A percentile compares a stretch with the other conserved stretches of the same genome.
These are phyloP conservation scores for Termitomyces sp. DNA, from an alignment of 768 basidiomycete genomes.

Conservation along the genomic window DNA sequence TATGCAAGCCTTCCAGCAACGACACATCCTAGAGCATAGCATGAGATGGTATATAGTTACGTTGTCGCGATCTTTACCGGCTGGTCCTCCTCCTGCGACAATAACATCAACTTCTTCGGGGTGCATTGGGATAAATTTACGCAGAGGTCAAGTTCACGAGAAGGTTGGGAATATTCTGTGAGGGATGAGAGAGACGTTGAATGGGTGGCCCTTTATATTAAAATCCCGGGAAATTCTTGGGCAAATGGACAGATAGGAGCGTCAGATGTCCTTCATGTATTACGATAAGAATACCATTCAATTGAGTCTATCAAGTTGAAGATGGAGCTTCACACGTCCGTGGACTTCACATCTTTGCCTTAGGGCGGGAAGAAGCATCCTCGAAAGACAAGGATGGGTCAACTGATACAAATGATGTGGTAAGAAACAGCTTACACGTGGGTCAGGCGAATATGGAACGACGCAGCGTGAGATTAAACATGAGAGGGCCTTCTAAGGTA, in stretches of 20 bases:
- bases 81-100: constrained; percentile 66
- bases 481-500: neutral
- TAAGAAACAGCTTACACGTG: neutral
- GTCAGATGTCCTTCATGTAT: neutral
- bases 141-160: neutral
- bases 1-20: constrained; percentile 68
- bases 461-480: neutral
- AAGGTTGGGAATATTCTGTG: neutral
- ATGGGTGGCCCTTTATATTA: neutral
- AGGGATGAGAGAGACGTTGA: neutral
- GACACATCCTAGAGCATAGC: constrained; percentile 46
- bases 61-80: constrained; percentile 30
- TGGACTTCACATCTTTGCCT: neutral
- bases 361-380: neutral
- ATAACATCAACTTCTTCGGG: constrained; percentile 74
- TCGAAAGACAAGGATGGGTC: neutral
- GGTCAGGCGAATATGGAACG: neutral
- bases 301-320: neutral
- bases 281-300: neutral
- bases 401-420: neutral
- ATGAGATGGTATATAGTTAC: neutral
- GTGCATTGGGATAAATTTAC: constrained; percentile 31
- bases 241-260: neutral
- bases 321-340: neutral
- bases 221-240: neutral